Base-by-base conservation (phyloP, 306 rosid genomes). In the Quillaja saponaria region DNA sequence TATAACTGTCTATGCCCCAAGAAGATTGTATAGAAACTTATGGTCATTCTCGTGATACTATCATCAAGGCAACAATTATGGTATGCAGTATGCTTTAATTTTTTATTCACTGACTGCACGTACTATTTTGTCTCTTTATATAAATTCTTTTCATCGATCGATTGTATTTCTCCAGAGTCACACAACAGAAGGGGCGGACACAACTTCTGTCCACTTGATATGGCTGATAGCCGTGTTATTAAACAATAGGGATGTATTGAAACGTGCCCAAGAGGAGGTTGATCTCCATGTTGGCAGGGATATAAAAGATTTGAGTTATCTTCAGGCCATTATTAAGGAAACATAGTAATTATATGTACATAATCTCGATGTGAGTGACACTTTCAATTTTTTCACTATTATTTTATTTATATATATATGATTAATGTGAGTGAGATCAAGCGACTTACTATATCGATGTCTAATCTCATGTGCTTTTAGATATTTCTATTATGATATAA, bases 391-490 rank as follows among this genome's bases (percentile, higher is more conserved):
- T 12, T 12, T 39, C 12, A 8, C 44, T 8, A 12, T 39, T 12
- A 39, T 12, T 8, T 39, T 12, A 1, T 8, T 8, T 12, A 39
- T 39, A 39, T 39, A 39, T 25, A 4, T 39, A 39, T 39, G 44
- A 25, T 39, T 39, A 31, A 31, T 25, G 31, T 0, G 15, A 3
- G 41, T 10, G 5, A 16, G 17, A 13, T 19, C 62, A 56, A 76
- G 25, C 48, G 31, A 81, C 99, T 76, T 83, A 92, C 99, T 92
- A 58, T 19, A 64, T 64, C 96, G 87, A 51, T 89, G 96, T 44
- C 99, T 91, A 46, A 87, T 50, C 76, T 92, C 97, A 6, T 97
- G 94, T 55, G 96, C 95, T 68, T 78, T 92, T 83, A 92, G 78
- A 68, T 85, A 89, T 69, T 84, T 92, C 60, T 92, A 97, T 71